Evolutionary conservation across 2,329 filamentous ascomycete genomes (phyloP).

Genomic region (Trichoderma harzianum): DNA sequence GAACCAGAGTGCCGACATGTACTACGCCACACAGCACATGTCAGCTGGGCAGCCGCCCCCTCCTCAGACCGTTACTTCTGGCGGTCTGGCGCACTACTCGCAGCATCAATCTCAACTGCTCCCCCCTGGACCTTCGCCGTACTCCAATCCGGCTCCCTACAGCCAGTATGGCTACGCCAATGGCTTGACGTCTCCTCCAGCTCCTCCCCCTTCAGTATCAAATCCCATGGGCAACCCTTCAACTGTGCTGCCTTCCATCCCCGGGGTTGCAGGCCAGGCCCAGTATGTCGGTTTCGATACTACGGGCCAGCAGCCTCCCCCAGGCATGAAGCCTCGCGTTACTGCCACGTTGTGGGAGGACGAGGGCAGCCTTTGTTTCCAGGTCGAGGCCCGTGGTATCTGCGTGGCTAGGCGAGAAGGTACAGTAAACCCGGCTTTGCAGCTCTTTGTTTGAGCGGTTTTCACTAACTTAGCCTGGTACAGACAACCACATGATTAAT

Average conservation of each 20-base stretch:
- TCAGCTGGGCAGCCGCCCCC: constrained; percentile 71
- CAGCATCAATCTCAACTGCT: constrained; percentile 73
- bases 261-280: constrained; percentile 48
- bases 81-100: constrained; percentile 71
- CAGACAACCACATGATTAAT: constrained; percentile 99
- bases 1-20: constrained; percentile 86
- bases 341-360: constrained; percentile 98
- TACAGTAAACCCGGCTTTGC: constrained; percentile 36
- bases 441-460: neutral
- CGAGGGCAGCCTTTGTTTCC: constrained; percentile 94
- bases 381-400: constrained; percentile 93
- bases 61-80: constrained; percentile 73
- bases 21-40: constrained; percentile 72
- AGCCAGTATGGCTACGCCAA: constrained; percentile 70
- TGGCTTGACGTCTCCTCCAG: constrained; percentile 76
- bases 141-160: constrained; percentile 60
- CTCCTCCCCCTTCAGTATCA: constrained; percentile 63
- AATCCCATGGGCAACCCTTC: constrained; percentile 62
- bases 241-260: constrained; percentile 66
- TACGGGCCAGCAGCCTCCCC: constrained; percentile 88
- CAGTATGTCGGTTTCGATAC: constrained; percentile 67
- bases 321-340: constrained; percentile 92
- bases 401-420: constrained; percentile 93
- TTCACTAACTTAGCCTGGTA: neutral
- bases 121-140: constrained; percentile 68